These are phyloP conservation scores for Cyclotella cryptica DNA, from an alignment of 108 stramenopile species.

Conservation along the genomic window DNA sequence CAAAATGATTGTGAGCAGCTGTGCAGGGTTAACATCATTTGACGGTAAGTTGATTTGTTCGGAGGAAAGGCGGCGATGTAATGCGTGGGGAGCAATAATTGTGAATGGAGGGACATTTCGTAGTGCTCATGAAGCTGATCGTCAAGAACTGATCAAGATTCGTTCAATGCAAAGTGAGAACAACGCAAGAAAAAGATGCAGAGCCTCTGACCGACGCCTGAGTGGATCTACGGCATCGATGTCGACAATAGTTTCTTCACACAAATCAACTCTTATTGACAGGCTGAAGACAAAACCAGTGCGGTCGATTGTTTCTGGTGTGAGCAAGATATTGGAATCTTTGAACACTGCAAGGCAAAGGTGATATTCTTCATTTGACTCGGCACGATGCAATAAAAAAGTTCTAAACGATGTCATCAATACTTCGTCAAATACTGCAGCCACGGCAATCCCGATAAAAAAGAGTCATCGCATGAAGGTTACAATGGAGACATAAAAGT, in stretches of 20 bases:
- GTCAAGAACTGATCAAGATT: constrained; percentile 30
- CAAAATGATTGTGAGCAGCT: constrained; percentile 62
- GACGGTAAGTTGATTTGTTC: constrained; percentile 81
- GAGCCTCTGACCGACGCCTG: neutral
- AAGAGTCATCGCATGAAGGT: constrained; percentile 3
- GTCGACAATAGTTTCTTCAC: too few species aligned
- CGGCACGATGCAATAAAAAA: too few species aligned
- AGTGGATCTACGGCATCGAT: too few species aligned
- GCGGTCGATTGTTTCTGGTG: too few species aligned
- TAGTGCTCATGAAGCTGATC: constrained; percentile 38
- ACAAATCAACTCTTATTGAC: too few species aligned
- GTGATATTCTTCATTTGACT: too few species aligned
- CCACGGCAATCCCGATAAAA: neutral
- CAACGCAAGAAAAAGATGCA: constrained; percentile 3
- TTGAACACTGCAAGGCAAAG: too few species aligned
- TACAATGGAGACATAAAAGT: neutral
- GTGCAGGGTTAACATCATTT: constrained; percentile 58
- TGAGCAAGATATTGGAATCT: too few species aligned
- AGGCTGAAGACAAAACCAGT: too few species aligned
- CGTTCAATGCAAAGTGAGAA: constrained; percentile 4
- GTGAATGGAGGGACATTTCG: constrained; percentile 38
- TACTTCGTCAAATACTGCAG: neutral
- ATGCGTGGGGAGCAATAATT: constrained; percentile 72
- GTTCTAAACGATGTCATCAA: too few species aligned
- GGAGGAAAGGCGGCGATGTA: constrained; percentile 70